Evolutionary conservation across 139 green algal genomes (phyloP), one percentile per base, ranked within the genome.

Genomic region (Microglena sp.): DNA sequence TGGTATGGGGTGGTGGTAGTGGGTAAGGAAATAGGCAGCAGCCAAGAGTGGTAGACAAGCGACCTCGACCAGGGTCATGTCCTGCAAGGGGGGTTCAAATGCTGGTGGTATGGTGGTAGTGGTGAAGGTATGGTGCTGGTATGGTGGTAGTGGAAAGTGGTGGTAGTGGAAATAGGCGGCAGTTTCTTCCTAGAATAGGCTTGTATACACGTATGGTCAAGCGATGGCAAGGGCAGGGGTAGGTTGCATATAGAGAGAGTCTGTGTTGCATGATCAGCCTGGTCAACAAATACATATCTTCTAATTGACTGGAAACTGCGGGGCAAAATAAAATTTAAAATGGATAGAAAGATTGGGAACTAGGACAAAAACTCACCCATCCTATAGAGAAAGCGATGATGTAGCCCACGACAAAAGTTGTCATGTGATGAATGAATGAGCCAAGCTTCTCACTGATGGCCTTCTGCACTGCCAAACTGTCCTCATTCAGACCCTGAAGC

Each of bases 71-170:
- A 64, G 56, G 5, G 56, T 44, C 56, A 64, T 64, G 56, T 64
- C 56, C 88, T n/a, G n/a, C n/a, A n/a, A n/a, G 79, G 89, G 31
- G 71, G 73, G 22, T 79, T 77, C n/a, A n/a, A n/a, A n/a, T n/a
- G n/a, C n/a, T n/a, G n/a, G n/a, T n/a, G n/a, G n/a, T n/a, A n/a
- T n/a, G n/a, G n/a, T n/a, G n/a, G n/a, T n/a, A n/a, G n/a, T n/a
- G n/a, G n/a, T n/a, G n/a, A n/a, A n/a, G n/a, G n/a, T n/a, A n/a
- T n/a, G n/a, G n/a, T n/a, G n/a, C n/a, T n/a, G 29, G 11, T n/a
- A 21, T 58, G 18, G 7, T 58, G 46, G 18, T 58, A 21, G 7
- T n/a, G 29, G 27, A n/a, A 21, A n/a, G 22, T 58, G 22, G 18
- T 21, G n/a, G n/a, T n/a, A n/a, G n/a, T n/a, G n/a, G n/a, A n/a